Evolutionary conservation across 495 filamentous ascomycete genomes (phyloP).

Genomic region (Neurospora sp.): DNA sequence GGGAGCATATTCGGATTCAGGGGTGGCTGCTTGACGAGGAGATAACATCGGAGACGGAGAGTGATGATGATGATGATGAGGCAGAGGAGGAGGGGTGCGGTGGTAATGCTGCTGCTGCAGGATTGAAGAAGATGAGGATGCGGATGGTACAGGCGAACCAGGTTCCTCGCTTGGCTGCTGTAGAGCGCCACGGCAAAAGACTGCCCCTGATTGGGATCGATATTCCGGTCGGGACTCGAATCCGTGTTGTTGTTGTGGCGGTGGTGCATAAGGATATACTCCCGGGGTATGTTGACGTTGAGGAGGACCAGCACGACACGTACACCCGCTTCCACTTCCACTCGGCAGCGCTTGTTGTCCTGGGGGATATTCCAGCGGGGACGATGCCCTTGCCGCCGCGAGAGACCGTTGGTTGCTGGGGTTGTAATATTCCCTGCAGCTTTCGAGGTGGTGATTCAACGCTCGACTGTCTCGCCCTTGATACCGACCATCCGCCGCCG

Average conservation of each 20-base stretch:
- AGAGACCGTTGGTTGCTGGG: neutral
- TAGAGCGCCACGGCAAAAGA: neutral
- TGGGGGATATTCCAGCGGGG: neutral
- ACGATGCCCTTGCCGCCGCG: neutral
- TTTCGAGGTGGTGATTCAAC: neutral
- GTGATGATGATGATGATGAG: neutral
- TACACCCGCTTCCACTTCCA: neutral
- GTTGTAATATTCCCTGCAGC: neutral
- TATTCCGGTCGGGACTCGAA: neutral
- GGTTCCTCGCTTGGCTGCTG: neutral
- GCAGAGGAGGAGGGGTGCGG: neutral
- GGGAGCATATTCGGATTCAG: neutral
- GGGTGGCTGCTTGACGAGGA: neutral
- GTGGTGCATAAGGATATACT: neutral
- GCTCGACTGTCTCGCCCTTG: neutral
- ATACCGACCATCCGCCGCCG: conserved; percentile 4
- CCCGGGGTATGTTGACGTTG: neutral
- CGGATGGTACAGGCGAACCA: neutral
- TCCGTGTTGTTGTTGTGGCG: neutral
- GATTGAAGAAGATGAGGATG: neutral
- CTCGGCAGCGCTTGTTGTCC: neutral
- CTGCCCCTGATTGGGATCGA: neutral
- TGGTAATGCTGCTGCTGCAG: neutral
- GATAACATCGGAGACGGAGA: neutral
- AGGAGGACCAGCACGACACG: neutral